Evolutionary conservation across 192 early-diverging fungal species (phyloP), one percentile per base, ranked within the genome.

Genomic region (Podila minutissima): DNA sequence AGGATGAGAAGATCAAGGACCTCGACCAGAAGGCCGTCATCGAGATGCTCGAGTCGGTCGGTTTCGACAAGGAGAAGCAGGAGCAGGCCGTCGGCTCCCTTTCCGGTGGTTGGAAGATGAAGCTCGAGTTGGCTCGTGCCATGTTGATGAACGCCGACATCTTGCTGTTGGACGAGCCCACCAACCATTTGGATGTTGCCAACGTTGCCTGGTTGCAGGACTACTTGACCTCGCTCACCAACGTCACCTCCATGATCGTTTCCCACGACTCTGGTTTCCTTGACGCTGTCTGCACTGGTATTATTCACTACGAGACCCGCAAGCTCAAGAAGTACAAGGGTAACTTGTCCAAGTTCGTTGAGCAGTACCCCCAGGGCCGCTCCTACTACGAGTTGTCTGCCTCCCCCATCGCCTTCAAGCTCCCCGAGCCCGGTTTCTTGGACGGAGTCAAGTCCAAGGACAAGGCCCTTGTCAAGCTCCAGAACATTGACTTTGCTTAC

Each of bases 61-160:
- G 92, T 60, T 95, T 95, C 88, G 92, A 90, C 51, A 76, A 86
- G 59, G 84, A 84, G 83, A 85, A 91, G 71, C 86, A 86, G 65
- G 83, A 84, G 58, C 88, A 92, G 77, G 74, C 90, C 72, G 91
- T 95, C 83, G 91, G 90, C 65, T 86, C 89, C 55, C 91, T 95
- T n/a, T 92, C 91, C 73, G 94, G 94, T 86, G 94, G 94, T 77
- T 95, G 94, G 94, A 93, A 94, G 85, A 95, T 95, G 94, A 95
- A 94, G 91, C 85, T 95, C 59, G 93, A 90, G 85, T 89, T 95
- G 82, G 93, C 93, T 15, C 91, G 93, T 87, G 94, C 94, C 64
- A 92, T 95, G 90, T 86, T 95, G 82, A 85, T 88, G 86, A 93
- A 94, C 75, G 92, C 94, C 82, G 94, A 95, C 83, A 93, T 95